Base-by-base conservation (phyloP, 257 asterid species). In the Penstemon davidsonii region DNA sequence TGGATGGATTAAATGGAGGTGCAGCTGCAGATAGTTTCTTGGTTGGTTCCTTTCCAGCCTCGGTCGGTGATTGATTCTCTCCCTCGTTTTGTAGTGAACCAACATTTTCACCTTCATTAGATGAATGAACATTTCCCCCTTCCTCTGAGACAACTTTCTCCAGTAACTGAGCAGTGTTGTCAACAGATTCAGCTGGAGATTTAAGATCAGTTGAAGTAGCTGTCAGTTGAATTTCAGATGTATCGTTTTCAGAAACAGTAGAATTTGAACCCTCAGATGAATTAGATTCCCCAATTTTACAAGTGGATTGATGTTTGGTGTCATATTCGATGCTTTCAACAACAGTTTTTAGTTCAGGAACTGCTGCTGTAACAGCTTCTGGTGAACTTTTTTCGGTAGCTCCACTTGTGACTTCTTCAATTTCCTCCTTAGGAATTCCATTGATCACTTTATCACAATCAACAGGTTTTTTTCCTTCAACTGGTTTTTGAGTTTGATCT, bases 11-110 rank as follows among this genome's bases (percentile, higher is more conserved):
- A 78, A 79, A 89, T 15, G 96, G 96, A 61, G 95, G 91, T 36
- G 96, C 96, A 52, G 96, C 85, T 39, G 96, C 95, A 12, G 95
- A 87, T 56, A 89, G 84, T 81, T 89, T 89, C 77, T 83, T 89
- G 73, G 81, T 72, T 25, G 84, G 71, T 64, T 86, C 92, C 80
- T 83, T 86, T 74, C 77, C 90, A 7, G 68, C 82, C 81, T 76
- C 82, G 58, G 75, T 64, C 53, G 78, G 76, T 12, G 73, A 70
- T 72, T 64, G 75, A 60, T 69, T 85, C 75, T 73, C 80, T 71
- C 40, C 80, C 59, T 79, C 87, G 59, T 69, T 80, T 50, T 76
- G 71, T 55, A 38, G 37, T 49, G 74, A 54, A 68, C 66, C 46
- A 19, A 6, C 69, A 49, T 46, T 55, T 44, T 69, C 82, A 55